phyloP scores from a whole-genome alignment of 75 land plant genomes.

The Sequoiadendron giganteum region DNA sequence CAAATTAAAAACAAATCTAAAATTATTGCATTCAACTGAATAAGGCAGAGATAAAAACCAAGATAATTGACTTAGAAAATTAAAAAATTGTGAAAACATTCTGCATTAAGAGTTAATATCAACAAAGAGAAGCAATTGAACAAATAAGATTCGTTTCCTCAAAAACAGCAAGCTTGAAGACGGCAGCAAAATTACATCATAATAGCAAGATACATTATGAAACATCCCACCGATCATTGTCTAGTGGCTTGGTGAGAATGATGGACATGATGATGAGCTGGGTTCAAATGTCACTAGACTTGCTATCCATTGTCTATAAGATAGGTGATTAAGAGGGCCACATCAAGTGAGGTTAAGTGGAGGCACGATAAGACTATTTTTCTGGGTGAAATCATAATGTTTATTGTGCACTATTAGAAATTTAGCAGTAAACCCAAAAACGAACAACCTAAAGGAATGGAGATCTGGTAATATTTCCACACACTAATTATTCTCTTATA shows the following conservation, averaged over 20 bases:
- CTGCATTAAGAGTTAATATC: background rate
- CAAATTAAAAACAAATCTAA: background rate
- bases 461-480: too few relatives aligned
- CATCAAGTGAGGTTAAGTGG: too few relatives aligned
- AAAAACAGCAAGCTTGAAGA: background rate
- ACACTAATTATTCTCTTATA: too few relatives aligned
- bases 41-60: background rate
- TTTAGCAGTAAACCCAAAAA: too few relatives aligned
- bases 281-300: background rate
- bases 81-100: background rate
- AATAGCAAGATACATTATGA: background rate
- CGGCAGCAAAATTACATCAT: background rate
- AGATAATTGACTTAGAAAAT: background rate
- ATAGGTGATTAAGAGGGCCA: too few relatives aligned
- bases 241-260: background rate
- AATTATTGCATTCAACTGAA: background rate
- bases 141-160: background rate
- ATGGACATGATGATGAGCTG: background rate
- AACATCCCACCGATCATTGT: too few relatives aligned
- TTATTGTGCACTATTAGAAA: too few relatives aligned
- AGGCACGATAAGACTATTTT: too few relatives aligned
- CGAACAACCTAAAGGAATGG: too few relatives aligned
- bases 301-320: background rate
- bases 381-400: too few relatives aligned
- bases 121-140: background rate